These are phyloP conservation scores for Parasarocladium wereldwijsianum DNA, from an alignment of 2,329 filamentous ascomycete genomes.

Conservation along the genomic window DNA sequence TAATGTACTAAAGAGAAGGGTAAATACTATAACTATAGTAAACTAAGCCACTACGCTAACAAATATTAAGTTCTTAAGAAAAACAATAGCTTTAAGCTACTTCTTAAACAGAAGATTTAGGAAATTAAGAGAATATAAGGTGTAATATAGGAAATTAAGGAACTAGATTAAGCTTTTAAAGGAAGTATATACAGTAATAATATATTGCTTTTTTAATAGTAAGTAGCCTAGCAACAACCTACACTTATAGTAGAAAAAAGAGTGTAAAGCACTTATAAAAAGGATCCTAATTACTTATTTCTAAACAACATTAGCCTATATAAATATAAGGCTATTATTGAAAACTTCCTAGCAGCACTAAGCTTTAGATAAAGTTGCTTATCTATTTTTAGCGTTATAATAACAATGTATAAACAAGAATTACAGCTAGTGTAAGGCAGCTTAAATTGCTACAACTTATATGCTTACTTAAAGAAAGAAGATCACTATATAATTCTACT, in stretches of 20 bases:
- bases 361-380: too few species aligned
- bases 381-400: too few species aligned
- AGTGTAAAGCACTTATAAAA: too few species aligned
- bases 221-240: too few species aligned
- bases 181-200: too few species aligned
- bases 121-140: neutral
- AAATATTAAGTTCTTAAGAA: neutral
- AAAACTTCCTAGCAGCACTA: too few species aligned
- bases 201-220: too few species aligned
- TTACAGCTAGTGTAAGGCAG: neutral
- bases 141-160: neutral
- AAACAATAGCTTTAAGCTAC: neutral
- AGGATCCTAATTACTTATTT: neutral
- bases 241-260: too few species aligned
- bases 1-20: neutral
- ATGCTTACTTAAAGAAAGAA: neutral
- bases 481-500: neutral
- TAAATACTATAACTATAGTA: conserved; percentile 1
- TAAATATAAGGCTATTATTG: too few species aligned
- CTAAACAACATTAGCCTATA: too few species aligned
- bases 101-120: neutral
- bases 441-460: neutral
- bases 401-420: too few species aligned
- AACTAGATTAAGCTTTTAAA: too few species aligned
- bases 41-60: neutral